A percentile compares a stretch with the other conserved stretches of the same genome.
These are phyloP conservation scores for Mycena polygramma DNA, from an alignment of 768 basidiomycete genomes.

Conservation along the genomic window DNA sequence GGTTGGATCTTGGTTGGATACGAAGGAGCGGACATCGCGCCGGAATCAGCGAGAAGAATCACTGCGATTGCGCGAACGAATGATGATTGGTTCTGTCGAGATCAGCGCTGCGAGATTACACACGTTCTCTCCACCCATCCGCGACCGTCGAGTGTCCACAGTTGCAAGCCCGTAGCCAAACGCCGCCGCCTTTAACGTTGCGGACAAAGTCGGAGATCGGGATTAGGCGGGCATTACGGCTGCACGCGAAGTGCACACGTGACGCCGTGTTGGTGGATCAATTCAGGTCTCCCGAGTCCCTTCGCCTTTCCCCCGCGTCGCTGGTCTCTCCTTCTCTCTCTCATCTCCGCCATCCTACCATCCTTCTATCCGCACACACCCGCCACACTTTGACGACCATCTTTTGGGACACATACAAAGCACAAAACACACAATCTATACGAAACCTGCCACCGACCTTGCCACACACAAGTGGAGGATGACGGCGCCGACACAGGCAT, in stretches of 20 bases:
- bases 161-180: too few species aligned
- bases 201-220: too few species aligned
- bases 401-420: neutral
- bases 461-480: constrained; percentile 45
- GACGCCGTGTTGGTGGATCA: neutral
- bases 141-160: too few species aligned
- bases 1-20: too few species aligned
- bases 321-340: neutral
- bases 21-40: too few species aligned
- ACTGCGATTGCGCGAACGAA: too few species aligned
- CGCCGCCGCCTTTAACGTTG: too few species aligned
- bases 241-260: neutral
- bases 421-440: neutral
- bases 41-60: too few species aligned
- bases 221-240: neutral
- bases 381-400: neutral
- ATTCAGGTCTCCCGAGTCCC: neutral
- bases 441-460: too few species aligned
- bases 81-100: too few species aligned
- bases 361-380: neutral
- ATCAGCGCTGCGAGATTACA: too few species aligned
- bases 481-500: constrained; percentile 73
- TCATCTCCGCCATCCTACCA: neutral
- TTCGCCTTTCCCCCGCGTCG: neutral
- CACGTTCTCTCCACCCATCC: too few species aligned